Evolutionary conservation across 345 rosid genomes (phyloP).

Genomic region (Eucalyptus virginea): DNA sequence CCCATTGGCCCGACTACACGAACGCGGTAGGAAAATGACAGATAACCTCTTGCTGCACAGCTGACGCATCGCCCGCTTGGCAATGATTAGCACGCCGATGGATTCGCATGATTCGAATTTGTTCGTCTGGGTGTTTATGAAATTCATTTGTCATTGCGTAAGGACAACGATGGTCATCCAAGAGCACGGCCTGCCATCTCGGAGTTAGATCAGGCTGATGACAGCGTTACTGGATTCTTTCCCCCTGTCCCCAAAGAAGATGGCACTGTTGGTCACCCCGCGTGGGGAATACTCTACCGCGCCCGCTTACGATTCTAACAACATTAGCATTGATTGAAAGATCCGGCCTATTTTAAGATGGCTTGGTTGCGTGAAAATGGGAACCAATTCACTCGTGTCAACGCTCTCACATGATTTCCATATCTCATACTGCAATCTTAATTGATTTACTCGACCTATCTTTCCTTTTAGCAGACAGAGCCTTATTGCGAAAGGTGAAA

Average conservation of each 20-base stretch:
- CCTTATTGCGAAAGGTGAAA: no score
- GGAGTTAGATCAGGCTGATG: background rate
- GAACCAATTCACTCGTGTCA: background rate
- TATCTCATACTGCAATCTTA: no score
- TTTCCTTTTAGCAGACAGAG: no score
- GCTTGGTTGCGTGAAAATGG: accelerated
- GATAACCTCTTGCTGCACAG: background rate
- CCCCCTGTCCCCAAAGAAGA: background rate
- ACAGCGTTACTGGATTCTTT: no score
- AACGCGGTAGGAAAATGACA: background rate
- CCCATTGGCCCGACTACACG: background rate
- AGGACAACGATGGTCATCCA: background rate
- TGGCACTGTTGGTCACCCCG: background rate
- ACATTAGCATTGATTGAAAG: background rate
- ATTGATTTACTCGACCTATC: no score
- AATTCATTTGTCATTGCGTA: background rate
- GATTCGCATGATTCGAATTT: background rate
- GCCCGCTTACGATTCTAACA: background rate
- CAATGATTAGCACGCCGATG: background rate
- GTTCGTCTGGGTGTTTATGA: background rate
- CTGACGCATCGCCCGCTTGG: background rate
- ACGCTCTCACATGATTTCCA: background rate
- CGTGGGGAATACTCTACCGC: background rate
- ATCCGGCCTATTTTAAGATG: background rate
- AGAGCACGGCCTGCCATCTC: background rate